Base-by-base conservation (phyloP, 805 yeast species). In the Nakazawaea molendinolei region DNA sequence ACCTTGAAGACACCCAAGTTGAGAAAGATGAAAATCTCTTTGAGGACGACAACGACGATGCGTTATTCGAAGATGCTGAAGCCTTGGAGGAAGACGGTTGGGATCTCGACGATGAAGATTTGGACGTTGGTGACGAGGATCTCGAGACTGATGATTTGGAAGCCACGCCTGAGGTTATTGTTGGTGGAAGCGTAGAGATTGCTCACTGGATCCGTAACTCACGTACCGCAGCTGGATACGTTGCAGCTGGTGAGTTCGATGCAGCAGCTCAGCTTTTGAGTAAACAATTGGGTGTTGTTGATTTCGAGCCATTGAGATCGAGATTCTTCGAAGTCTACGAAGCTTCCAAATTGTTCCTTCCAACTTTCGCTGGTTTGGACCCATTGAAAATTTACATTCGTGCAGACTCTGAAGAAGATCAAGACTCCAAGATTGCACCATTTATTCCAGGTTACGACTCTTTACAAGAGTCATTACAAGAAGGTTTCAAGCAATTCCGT, bases 201-300 rank as follows among this genome's bases (percentile, higher is more conserved):
- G 79, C 79, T 4, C 59, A 60, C 40, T 94, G 99, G 98, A 72
- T 85, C 21, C 81, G 90, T 46, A 86, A 83, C 59, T 84, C 95
- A 13, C 83, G 81, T 44, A 73, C 89, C 38, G 86, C 97, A 4
- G 97, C 95, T 21, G 86, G 86, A 19, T 85, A 86, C 49, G 87
- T 82, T 51, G 97, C 98, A 2, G 87, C 96, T 3, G 99, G 99
- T 49, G 84, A 94, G 4, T 90, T 90, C 55, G 97, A 87, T 47
- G 83, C 90, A 36, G 99, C 97, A 25, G 92, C 96, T 26, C 94
- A 87, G 51, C 74, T 94, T 53, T 71, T 92, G 50, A 78, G 81
- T 65, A 82, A 90, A 52, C 98, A 94, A 60, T 68, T 80, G 30
- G 98, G 97, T 49, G 74, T 86, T 34, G 79, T 75, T 19, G 70